A percentile compares a stretch with the other conserved stretches of the same genome.
phyloP scores from a whole-genome alignment of 306 rosid genomes.

The Vachellia pachyceras region DNA sequence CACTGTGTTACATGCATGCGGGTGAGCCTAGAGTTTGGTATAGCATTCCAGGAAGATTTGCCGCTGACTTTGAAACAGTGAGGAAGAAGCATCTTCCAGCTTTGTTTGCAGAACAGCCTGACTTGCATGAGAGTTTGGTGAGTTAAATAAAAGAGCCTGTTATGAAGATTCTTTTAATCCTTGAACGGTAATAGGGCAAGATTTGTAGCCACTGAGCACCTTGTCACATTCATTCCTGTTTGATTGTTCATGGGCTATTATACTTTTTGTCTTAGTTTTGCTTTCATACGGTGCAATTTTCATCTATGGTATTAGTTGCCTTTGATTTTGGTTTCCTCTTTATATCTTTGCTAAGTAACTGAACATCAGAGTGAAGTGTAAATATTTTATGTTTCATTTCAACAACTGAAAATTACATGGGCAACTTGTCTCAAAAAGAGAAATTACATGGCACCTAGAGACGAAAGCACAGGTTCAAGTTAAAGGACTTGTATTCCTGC shows the following conservation, averaged over 20 bases:
- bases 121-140: conserved; percentile 58
- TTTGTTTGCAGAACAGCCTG: conserved; percentile 40
- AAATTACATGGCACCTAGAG: conserved; percentile 8
- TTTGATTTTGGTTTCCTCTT: conserved; percentile 13
- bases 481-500: neutral
- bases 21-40: conserved; percentile 89
- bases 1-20: conserved; percentile 69
- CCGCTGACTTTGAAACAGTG: conserved; percentile 54
- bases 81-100: conserved; percentile 51
- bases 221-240: conserved; percentile 5
- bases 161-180: conserved; percentile 20
- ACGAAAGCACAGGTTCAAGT: conserved; percentile 23
- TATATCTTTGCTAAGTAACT: conserved; percentile 25
- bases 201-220: conserved; percentile 16
- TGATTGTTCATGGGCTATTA: neutral
- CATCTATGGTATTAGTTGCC: conserved; percentile 11
- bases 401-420: conserved; percentile 18
- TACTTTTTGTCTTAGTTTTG: neutral
- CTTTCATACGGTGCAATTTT: conserved; percentile 25
- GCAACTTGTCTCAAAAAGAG: neutral
- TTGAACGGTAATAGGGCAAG: conserved; percentile 12
- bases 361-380: conserved; percentile 5
- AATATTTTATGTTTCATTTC: conserved; percentile 14
- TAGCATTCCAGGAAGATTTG: conserved; percentile 64
- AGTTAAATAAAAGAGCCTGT: conserved; percentile 40